phyloP scores from a whole-genome alignment of 176 grass and related monocot genomes.

The Phoenix dactylifera region DNA sequence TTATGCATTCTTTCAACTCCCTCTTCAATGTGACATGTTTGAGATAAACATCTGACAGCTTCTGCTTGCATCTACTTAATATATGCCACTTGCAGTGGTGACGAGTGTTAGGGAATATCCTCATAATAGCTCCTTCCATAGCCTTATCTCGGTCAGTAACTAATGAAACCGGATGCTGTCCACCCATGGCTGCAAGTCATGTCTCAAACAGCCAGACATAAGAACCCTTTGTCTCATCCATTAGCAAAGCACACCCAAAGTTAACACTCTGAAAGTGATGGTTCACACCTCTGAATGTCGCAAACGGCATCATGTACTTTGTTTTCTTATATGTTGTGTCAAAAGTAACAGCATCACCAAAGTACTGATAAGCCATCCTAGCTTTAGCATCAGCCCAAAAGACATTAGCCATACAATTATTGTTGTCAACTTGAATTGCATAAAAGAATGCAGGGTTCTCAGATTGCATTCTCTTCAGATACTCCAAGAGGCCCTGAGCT shows the following conservation, averaged over 20 bases:
- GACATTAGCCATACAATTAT: constrained; percentile 45
- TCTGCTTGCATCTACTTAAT: constrained; percentile 47
- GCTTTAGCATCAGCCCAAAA: constrained; percentile 50
- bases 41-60: constrained; percentile 35
- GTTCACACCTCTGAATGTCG: constrained; percentile 42
- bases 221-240: constrained; percentile 57
- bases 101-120: constrained; percentile 35
- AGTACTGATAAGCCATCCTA: constrained; percentile 34
- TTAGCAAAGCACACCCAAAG: constrained; percentile 44
- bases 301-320: constrained; percentile 64
- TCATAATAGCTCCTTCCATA: constrained; percentile 47
- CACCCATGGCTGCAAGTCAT: constrained; percentile 43
- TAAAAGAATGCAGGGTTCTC: constrained; percentile 46
- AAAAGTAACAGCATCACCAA: constrained; percentile 46
- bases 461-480: constrained; percentile 42
- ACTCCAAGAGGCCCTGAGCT: constrained; percentile 36
- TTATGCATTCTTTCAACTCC: constrained; percentile 40
- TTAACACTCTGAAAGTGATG: constrained; percentile 47
- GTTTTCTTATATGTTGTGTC: constrained; percentile 63
- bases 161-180: constrained; percentile 29
- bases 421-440: constrained; percentile 43
- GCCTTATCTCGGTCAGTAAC: constrained; percentile 47
- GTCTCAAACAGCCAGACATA: constrained; percentile 57
- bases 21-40: constrained; percentile 36
- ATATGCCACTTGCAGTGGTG: constrained; percentile 45